Conservation (phyloP, 2,329 filamentous ascomycete genomes). For the Aquanectria penicillioides region DNA sequence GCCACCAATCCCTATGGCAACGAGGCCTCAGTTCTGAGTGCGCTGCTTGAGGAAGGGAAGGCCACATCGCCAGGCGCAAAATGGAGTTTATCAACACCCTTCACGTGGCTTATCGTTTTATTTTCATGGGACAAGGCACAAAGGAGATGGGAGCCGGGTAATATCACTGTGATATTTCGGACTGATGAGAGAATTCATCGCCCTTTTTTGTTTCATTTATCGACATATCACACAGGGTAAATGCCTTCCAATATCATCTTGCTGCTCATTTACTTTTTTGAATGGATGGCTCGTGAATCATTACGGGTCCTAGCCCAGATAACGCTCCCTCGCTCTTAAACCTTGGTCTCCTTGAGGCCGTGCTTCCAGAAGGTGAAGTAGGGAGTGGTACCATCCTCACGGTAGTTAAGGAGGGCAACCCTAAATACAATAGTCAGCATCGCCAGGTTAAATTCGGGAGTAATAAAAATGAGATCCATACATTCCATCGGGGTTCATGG, state of each 20-base stretch:
- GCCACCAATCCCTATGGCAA: conserved; percentile 64
- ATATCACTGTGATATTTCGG: too few relatives aligned
- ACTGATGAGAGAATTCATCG: conserved; percentile 33
- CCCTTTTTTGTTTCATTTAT: conserved; percentile 35
- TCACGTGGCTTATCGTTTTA: background rate
- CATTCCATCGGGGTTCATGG: conserved; percentile 95
- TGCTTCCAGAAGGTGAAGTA: conserved; percentile 96
- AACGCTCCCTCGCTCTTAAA: conserved; percentile 64
- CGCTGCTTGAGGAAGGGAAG: background rate
- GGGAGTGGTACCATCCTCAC: conserved; percentile 92
- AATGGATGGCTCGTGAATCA: conserved; percentile 30
- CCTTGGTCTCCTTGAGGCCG: conserved; percentile 89
- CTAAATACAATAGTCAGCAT: conserved; percentile 52
- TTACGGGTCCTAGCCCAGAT: conserved; percentile 24
- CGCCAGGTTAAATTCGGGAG: background rate
- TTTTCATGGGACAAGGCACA: too few relatives aligned
- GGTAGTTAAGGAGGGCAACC: conserved; percentile 95
- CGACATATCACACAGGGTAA: conserved; percentile 32
- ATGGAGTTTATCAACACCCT: background rate
- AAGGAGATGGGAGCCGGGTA: too few relatives aligned
- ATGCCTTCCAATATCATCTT: conserved; percentile 34
- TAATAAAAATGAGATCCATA: conserved; percentile 63
- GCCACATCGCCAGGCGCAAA: conserved; percentile 26
- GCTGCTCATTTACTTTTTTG: conserved; percentile 23
- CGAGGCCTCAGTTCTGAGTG: conserved; percentile 57